Evolutionary conservation across 257 asterid species (phyloP).

Genomic region (Solanum gandarillasii): DNA sequence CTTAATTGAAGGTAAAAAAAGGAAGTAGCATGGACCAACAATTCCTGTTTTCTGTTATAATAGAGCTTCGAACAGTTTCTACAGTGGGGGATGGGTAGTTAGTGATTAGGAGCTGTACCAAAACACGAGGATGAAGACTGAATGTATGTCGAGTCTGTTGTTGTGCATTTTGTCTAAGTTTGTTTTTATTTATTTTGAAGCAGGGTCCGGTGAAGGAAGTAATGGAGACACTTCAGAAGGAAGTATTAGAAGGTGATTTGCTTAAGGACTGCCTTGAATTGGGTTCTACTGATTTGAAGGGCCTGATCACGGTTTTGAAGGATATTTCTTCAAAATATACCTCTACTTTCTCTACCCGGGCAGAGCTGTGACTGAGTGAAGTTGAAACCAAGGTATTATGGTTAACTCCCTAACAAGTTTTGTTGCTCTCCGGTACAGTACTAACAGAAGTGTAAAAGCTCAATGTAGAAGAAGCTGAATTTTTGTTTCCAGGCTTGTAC

Average conservation of each 20-base stretch:
- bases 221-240: constrained; percentile 43
- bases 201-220: constrained; percentile 63
- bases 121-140: neutral
- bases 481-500: neutral
- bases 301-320: constrained; percentile 41
- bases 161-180: neutral
- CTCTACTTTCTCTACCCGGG: constrained; percentile 20
- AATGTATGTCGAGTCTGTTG: neutral
- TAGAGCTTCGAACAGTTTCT: neutral
- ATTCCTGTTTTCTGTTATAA: neutral
- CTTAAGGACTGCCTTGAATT: constrained; percentile 71
- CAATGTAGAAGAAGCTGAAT: neutral
- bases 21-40: neutral
- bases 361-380: constrained; percentile 35
- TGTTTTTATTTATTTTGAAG: constrained; percentile 1
- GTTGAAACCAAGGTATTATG: neutral
- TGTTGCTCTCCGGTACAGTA: neutral
- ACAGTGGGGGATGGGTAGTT: neutral
- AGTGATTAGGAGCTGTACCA: neutral
- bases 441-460: neutral
- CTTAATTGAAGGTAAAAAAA: neutral
- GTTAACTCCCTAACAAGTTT: neutral
- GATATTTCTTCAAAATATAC: constrained; percentile 39
- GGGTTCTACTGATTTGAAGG: constrained; percentile 50
- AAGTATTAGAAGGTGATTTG: constrained; percentile 56